A percentile compares a stretch with the other conserved stretches of the same genome.
These are phyloP conservation scores for Cystobasidium onofrii DNA, from an alignment of 768 basidiomycete genomes.

Conservation along the genomic window DNA sequence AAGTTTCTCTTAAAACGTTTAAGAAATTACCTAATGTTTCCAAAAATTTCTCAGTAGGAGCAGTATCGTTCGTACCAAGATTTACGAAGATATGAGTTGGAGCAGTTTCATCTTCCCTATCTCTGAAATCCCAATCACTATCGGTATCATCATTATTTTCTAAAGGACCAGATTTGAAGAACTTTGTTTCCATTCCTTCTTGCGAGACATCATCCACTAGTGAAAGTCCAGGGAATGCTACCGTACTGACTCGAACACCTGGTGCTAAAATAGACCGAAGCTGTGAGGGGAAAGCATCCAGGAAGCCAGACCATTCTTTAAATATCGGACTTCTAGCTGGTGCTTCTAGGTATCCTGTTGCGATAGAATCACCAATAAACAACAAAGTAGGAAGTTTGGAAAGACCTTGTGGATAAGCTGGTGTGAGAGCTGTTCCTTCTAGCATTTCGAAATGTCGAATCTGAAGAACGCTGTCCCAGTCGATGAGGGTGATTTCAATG, in stretches of 20 bases:
- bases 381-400: conserved; percentile 2
- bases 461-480: conserved; percentile 27
- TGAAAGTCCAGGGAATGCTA: conserved; percentile 19
- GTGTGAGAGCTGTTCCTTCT: not conserved
- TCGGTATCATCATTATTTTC: not conserved
- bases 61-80: conserved; percentile 7
- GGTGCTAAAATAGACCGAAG: not conserved
- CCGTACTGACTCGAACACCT: conserved; percentile 2
- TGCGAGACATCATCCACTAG: not conserved
- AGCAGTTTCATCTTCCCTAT: conserved; percentile 12
- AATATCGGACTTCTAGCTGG: not conserved
- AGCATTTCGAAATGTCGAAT: conserved; percentile 1
- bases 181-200: conserved; percentile 22
- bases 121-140: conserved; percentile 20
- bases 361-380: conserved; percentile 17
- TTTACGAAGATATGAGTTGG: conserved; percentile 26
- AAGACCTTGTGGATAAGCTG: conserved; percentile 12
- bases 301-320: conserved; percentile 19
- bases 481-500: conserved; percentile 23
- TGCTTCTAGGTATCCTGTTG: not conserved
- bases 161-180: conserved; percentile 16
- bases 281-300: conserved; percentile 18
- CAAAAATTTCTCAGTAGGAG: not conserved
- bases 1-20: conserved; percentile 18
- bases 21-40: conserved; percentile 11